phyloP scores from a whole-genome alignment of 352 stramenopile species.

The Phytophthora litchii region DNA sequence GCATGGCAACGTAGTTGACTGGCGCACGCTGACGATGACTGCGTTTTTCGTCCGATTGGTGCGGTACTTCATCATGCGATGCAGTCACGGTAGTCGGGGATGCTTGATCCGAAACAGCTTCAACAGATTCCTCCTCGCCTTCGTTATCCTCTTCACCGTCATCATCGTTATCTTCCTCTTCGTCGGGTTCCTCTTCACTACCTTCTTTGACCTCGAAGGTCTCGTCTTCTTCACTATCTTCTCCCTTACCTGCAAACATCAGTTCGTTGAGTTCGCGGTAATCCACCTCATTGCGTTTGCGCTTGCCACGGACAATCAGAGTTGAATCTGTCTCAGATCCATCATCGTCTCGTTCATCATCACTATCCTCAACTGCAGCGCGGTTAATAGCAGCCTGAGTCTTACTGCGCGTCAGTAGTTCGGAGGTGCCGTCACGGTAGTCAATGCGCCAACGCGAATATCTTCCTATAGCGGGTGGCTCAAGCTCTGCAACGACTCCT shows the following conservation, averaged over 20 bases:
- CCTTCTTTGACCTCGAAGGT: conserved; percentile 54
- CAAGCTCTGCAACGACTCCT: conserved; percentile 59
- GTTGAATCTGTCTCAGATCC: conserved; percentile 34
- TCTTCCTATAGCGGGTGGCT: conserved; percentile 19
- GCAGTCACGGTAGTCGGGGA: conserved; percentile 33
- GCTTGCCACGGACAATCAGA: conserved; percentile 74
- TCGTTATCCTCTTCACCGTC: conserved; percentile 27
- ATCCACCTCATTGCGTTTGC: conserved; percentile 79
- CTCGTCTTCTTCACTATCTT: conserved; percentile 58
- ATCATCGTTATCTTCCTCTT: conserved; percentile 38
- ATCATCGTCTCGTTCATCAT: conserved; percentile 15
- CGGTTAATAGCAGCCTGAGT: conserved; percentile 38
- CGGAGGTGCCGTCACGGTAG: conserved; percentile 59
- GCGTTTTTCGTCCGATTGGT: conserved; percentile 16
- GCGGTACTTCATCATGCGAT: conserved; percentile 23
- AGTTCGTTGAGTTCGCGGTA: conserved; percentile 82
- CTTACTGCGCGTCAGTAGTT: conserved; percentile 39
- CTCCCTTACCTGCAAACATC: conserved; percentile 77
- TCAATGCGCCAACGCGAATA: conserved; percentile 66
- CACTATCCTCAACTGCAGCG: conserved; percentile 28
- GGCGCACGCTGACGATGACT: conserved; percentile 30
- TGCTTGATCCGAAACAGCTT: conserved; percentile 18
- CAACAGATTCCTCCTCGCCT: conserved; percentile 9
- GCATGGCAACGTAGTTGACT: conserved; percentile 68
- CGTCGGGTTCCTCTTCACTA: conserved; percentile 39